A percentile compares a stretch with the other conserved stretches of the same genome.
Evolutionary conservation across 495 filamentous ascomycete genomes (phyloP).

Genomic region (Aspergillus steynii): DNA sequence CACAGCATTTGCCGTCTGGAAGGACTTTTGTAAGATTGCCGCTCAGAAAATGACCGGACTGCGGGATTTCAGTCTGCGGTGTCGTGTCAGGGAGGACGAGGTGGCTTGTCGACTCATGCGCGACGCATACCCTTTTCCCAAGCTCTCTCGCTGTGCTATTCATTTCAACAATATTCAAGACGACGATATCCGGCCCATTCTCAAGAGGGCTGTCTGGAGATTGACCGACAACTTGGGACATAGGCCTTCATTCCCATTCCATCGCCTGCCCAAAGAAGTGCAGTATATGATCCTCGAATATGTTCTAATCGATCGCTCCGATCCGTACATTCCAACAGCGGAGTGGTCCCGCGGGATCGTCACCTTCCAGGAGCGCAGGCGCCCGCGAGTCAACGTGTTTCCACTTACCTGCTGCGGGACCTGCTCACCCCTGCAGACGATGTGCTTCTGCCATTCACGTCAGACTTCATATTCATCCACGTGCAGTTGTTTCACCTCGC

Average conservation of each 20-base stretch:
- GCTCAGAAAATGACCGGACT: slow-evolving; percentile 18
- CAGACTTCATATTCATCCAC: slow-evolving; percentile 26
- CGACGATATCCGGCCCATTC: slow-evolving; percentile 18
- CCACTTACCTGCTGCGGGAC: slow-evolving; percentile 24
- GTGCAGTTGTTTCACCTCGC: slow-evolving; percentile 28
- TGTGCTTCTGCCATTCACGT: slow-evolving; percentile 26
- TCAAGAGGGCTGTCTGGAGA: slow-evolving; percentile 19
- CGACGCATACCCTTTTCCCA: slow-evolving; percentile 20
- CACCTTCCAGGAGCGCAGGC: slow-evolving; percentile 18
- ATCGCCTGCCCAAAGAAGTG: slow-evolving; percentile 29
- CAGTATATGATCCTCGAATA: slow-evolving; percentile 28
- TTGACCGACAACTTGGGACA: slow-evolving; percentile 16
- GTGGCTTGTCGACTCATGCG: slow-evolving; percentile 18
- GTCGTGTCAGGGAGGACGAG: slow-evolving; percentile 22
- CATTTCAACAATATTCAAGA: slow-evolving; percentile 17
- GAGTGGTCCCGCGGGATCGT: slow-evolving; percentile 14
- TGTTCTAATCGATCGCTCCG: slow-evolving; percentile 17
- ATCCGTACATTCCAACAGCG: slow-evolving; percentile 14
- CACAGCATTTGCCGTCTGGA: slow-evolving; percentile 20
- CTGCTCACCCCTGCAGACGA: slow-evolving; percentile 20
- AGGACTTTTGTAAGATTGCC: slow-evolving; percentile 20
- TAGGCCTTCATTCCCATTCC: slow-evolving; percentile 20
- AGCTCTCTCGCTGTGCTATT: slow-evolving; percentile 23
- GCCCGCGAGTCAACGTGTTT: background rate
- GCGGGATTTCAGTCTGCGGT: slow-evolving; percentile 24